These are phyloP conservation scores for Komagataella pseudopastoris DNA, from an alignment of 805 yeast genomes.

Conservation along the genomic window DNA sequence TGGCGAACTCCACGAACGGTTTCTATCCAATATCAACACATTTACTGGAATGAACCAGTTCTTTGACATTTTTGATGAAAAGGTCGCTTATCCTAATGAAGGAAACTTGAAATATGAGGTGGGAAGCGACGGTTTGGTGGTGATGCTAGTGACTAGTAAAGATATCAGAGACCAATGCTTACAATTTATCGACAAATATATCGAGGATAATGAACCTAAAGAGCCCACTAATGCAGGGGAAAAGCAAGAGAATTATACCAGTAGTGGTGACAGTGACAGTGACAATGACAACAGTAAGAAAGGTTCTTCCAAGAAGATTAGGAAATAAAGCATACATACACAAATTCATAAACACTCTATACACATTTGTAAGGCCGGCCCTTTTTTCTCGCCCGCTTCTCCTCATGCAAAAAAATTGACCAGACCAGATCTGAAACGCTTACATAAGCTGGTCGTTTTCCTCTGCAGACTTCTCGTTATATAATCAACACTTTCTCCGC, in stretches of 20 bases:
- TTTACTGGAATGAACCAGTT: constrained; percentile 34
- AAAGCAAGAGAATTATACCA: not conserved
- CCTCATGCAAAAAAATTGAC: too few species aligned
- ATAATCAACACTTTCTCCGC: not conserved
- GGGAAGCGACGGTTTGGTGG: constrained; percentile 47
- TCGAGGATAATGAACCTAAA: not conserved
- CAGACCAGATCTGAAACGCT: not conserved
- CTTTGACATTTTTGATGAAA: constrained; percentile 37
- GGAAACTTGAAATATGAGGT: constrained; percentile 43
- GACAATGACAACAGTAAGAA: not conserved
- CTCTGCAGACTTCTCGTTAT: not conserved
- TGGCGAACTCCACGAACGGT: constrained; percentile 32
- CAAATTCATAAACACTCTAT: not conserved
- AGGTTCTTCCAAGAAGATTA: not conserved
- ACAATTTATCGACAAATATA: constrained; percentile 25
- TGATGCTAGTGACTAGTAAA: constrained; percentile 32
- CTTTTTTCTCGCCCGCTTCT: not conserved
- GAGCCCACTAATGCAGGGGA: not conserved
- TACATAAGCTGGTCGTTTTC: not conserved
- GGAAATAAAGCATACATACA: not conserved
- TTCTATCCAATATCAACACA: constrained; percentile 29
- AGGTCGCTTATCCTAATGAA: constrained; percentile 40
- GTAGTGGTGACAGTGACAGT: not conserved
- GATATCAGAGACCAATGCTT: constrained; percentile 24
- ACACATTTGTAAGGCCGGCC: not conserved